Conservation (phyloP, 495 filamentous ascomycete species). For the Neurospora tetrasperma region DNA sequence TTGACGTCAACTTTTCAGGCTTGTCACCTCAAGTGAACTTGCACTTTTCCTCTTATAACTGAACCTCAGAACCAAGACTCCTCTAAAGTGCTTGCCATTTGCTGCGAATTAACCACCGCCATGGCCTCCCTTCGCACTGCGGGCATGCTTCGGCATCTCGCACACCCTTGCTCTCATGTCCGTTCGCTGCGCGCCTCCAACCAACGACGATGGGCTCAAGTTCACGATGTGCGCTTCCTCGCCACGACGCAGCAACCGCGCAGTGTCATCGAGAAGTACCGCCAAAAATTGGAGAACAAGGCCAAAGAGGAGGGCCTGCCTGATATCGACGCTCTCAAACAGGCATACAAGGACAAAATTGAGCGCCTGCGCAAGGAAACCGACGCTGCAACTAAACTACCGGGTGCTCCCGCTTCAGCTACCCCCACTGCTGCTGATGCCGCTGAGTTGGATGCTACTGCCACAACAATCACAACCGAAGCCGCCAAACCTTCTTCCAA, state of each 20-base stretch:
- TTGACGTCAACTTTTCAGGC: not conserved
- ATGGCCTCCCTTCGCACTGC: not conserved
- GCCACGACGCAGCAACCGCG: conserved; percentile 47
- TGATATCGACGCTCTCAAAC: conserved; percentile 65
- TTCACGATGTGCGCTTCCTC: conserved; percentile 85
- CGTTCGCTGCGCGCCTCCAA: conserved; percentile 17
- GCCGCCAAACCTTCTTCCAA: not conserved
- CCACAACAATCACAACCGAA: not conserved
- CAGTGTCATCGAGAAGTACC: conserved; percentile 71
- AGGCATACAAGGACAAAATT: conserved; percentile 78
- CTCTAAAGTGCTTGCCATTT: conserved; percentile 11
- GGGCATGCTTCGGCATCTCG: conserved; percentile 26
- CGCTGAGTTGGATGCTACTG: not conserved
- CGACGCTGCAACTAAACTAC: conserved; percentile 21
- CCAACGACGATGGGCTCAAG: conserved; percentile 83
- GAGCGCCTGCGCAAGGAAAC: conserved; percentile 46
- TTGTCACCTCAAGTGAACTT: not conserved
- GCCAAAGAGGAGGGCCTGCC: conserved; percentile 68
- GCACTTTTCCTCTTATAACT: not conserved
- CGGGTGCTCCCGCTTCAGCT: conserved; percentile 33
- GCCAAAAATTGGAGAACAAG: conserved; percentile 73
- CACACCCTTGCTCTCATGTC: conserved; percentile 12
- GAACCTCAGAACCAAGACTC: not conserved
- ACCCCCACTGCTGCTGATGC: conserved; percentile 18
- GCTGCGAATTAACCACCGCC: conserved; percentile 18